Percentiles rank a stretch among this genome's conserved stretches.
Conservation (phyloP, 2,329 filamentous ascomycete genomes). For the Eutypella sp. region DNA sequence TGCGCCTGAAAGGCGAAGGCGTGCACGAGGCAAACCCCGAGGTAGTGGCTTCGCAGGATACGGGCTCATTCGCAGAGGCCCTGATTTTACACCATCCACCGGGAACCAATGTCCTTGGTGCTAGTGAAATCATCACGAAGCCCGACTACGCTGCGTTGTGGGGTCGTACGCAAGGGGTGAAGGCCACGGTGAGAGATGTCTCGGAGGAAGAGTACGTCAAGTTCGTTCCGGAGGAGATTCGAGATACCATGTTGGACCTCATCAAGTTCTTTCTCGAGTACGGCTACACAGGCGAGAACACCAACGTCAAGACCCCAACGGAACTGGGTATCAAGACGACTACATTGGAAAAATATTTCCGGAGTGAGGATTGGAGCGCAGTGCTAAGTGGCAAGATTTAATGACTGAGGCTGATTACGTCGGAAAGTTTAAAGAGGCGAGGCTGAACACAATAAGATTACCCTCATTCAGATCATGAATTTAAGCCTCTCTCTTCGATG, state of each 20-base stretch:
- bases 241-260: constrained; percentile 4
- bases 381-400: neutral
- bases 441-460: no score
- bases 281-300: constrained; percentile 10
- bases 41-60: constrained; percentile 9
- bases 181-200: constrained; percentile 5
- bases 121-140: constrained; percentile 6
- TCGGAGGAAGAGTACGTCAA: constrained; percentile 6
- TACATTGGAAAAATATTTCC: constrained; percentile 9
- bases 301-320: constrained; percentile 2
- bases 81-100: constrained; percentile 6
- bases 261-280: constrained; percentile 11
- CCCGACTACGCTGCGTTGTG: constrained; percentile 8
- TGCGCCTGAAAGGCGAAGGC: neutral
- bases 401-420: no score
- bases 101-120: constrained; percentile 8
- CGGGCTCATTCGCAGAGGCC: constrained; percentile 13
- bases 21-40: constrained; percentile 1
- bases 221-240: constrained; percentile 4
- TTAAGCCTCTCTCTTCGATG: no score
- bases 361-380: constrained; percentile 11
- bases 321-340: constrained; percentile 9
- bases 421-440: no score
- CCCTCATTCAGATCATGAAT: no score
- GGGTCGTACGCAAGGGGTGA: constrained; percentile 8